Evolutionary conservation across 2,329 filamentous ascomycete species (phyloP).

Genomic region (Fusarium coicis): DNA sequence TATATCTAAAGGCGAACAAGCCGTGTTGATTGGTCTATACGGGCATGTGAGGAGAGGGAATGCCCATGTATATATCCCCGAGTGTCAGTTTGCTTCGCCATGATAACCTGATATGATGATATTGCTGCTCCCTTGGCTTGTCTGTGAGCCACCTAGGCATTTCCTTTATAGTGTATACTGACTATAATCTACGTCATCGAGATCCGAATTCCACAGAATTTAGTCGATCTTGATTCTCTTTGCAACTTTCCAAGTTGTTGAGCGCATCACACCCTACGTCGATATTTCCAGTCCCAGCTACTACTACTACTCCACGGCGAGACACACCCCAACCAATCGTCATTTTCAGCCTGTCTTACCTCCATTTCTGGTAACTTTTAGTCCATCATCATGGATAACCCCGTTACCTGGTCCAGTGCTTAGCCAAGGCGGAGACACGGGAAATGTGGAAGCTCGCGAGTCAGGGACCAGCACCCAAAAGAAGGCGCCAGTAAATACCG

Average conservation of each 20-base stretch:
- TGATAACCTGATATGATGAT: not conserved
- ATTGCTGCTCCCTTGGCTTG: not conserved
- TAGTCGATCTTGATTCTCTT: not conserved
- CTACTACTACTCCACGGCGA: not conserved
- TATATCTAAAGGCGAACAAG: not conserved
- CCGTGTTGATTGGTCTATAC: not conserved
- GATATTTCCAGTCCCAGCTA: not conserved
- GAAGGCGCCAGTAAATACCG: not conserved
- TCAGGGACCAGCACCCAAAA: conserved; percentile 5
- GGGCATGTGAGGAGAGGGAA: not conserved
- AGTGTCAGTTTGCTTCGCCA: not conserved
- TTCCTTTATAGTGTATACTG: not conserved
- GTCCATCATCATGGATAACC: not conserved
- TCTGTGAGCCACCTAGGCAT: not conserved
- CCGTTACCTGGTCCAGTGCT: not conserved
- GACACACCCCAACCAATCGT: not conserved
- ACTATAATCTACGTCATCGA: not conserved
- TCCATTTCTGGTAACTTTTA: not conserved
- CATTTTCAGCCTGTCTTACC: not conserved
- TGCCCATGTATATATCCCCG: not conserved
- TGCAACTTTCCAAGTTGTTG: not conserved
- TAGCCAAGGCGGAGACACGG: conserved; percentile 10
- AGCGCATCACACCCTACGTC: not conserved
- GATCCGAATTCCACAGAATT: not conserved
- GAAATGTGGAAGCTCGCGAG: conserved; percentile 11